Base-by-base conservation (phyloP, 805 yeast species). In the Jamesozyma rosinii region DNA sequence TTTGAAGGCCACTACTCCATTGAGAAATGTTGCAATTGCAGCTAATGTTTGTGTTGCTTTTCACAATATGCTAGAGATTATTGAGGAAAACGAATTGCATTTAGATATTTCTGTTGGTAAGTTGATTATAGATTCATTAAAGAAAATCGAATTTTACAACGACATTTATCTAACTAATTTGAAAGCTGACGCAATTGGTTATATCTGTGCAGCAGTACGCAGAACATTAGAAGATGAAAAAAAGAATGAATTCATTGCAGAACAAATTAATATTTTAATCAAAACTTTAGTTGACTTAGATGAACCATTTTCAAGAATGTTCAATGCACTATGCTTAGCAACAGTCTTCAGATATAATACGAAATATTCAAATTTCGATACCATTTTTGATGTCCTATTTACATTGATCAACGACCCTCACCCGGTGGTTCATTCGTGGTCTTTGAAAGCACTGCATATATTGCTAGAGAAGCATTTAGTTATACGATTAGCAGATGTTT, bases 361-460 rank as follows among this genome's bases (percentile, higher is more conserved):
- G 0, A 59, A 64, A 13, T 38, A 42, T 2, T 56, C 67, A 0
- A 68, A 69, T 27, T 65, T 74, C 43, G 57, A 64, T 38, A 56
- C 74, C 3, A 72, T 81, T 3, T 67, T 72, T 44, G 78, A 77
- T 30, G 77, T 86, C 4, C 55, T 79, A 2, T 60, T 72, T 32
- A 79, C 83, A 14, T 67, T 90, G 24, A 59, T 80, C 3, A 65
- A 65, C 18, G 97, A 90, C 60, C 89, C 95, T 0, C 90, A 89
- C 57, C 95, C 96, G 0, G 66, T 76, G 1, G 88, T 92, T 15
- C 89, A 85, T 57, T 72, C 76, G 43, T 81, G 88, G 71, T 71
- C 90, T 0, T 58, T 88, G 51, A 74, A 73, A 38, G 74, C 92
- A 0, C 57, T 83, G 35, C 61, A 74, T 2, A 63, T 73, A 1